A percentile compares a stretch with the other conserved stretches of the same genome.
phyloP scores from a whole-genome alignment of 768 basidiomycete genomes.

The Termitomyces sp. region DNA sequence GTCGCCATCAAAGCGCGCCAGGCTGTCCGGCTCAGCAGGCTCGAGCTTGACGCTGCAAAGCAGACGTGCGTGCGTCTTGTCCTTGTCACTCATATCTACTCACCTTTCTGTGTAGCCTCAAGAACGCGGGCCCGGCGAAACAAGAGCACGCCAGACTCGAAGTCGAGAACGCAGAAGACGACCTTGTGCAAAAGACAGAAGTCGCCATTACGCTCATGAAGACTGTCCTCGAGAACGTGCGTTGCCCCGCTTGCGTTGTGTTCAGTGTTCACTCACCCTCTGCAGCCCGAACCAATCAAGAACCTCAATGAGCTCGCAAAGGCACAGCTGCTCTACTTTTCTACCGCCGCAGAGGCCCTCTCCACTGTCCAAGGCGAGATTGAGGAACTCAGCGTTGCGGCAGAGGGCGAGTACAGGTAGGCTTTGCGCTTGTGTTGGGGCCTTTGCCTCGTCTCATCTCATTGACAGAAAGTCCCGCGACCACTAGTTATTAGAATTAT shows the following conservation, averaged over 20 bases:
- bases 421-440: too few relatives aligned
- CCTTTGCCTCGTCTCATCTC: too few relatives aligned
- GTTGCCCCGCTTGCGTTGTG: slow-evolving; percentile 20
- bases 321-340: slow-evolving; percentile 73
- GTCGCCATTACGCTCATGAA: slow-evolving; percentile 96
- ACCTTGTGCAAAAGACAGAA: slow-evolving; percentile 96
- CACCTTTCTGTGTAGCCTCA: slow-evolving; percentile 65
- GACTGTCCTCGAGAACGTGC: slow-evolving; percentile 94
- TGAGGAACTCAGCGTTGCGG: slow-evolving; percentile 87
- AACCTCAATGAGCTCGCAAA: slow-evolving; percentile 90
- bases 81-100: too few relatives aligned
- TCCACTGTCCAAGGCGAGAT: slow-evolving; percentile 85
- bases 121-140: slow-evolving; percentile 65
- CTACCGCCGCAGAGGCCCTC: slow-evolving; percentile 73
- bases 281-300: slow-evolving; percentile 91
- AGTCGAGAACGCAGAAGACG: slow-evolving; percentile 91
- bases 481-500: slow-evolving; percentile 37
- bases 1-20: slow-evolving; percentile 92
- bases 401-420: slow-evolving; percentile 94
- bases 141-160: slow-evolving; percentile 92
- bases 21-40: slow-evolving; percentile 69
- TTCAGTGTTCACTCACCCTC: too few relatives aligned
- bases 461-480: slow-evolving; percentile 75
- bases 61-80: slow-evolving; percentile 54
- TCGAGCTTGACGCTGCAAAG: slow-evolving; percentile 90